Evolutionary conservation across 2,329 filamentous ascomycete genomes (phyloP).

Genomic region (Xylaria digitata): DNA sequence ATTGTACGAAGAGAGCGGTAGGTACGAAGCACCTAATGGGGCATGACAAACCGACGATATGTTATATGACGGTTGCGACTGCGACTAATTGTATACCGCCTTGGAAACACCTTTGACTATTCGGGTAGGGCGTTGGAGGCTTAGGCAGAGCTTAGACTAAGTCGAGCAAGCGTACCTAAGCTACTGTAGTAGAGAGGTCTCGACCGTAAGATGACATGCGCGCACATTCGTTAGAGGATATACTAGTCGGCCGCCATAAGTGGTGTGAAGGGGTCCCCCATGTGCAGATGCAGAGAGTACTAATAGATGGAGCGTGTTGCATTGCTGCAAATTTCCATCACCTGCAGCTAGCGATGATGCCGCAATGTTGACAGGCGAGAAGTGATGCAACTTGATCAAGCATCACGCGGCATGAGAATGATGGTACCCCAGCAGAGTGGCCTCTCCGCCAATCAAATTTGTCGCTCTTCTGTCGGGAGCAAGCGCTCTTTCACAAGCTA

Average conservation of each 20-base stretch:
- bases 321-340: background rate
- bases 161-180: conserved; percentile 10
- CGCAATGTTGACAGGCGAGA: conserved; percentile 16
- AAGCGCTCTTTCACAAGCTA: conserved; percentile 6
- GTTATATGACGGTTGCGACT: conserved; percentile 13
- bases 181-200: conserved; percentile 4
- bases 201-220: conserved; percentile 8
- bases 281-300: conserved; percentile 1
- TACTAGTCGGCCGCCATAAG: no score
- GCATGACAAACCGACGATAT: conserved; percentile 21
- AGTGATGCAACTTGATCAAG: conserved; percentile 12
- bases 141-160: conserved; percentile 2
- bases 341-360: conserved; percentile 12
- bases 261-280: no score
- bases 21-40: background rate
- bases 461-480: conserved; percentile 10
- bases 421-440: background rate
- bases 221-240: conserved; percentile 10
- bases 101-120: conserved; percentile 31
- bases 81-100: conserved; percentile 6
- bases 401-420: conserved; percentile 24
- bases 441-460: conserved; percentile 11
- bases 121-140: background rate
- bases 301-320: background rate
- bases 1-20: conserved; percentile 12